Percentiles rank a stretch among this genome's conserved stretches.
Evolutionary conservation across 768 basidiomycete genomes (phyloP).

Genomic region (Boletellus emodensis): DNA sequence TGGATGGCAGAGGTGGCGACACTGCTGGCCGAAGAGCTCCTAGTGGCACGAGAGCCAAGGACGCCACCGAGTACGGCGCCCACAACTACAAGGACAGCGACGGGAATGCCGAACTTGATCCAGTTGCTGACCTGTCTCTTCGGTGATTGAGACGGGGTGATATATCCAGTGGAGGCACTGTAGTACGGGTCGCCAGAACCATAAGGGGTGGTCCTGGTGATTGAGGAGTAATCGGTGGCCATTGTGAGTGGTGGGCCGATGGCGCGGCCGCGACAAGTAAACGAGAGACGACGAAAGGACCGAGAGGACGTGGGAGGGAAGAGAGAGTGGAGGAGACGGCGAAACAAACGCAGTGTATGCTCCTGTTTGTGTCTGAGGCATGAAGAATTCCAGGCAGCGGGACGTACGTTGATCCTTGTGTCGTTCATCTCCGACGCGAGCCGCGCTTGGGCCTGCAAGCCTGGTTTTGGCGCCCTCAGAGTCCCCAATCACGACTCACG

Average conservation of each 20-base stretch:
- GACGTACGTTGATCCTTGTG: too few relatives aligned
- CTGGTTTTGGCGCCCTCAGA: too few relatives aligned
- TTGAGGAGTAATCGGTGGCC: constrained; percentile 38
- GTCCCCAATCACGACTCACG: too few relatives aligned
- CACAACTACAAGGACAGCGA: constrained; percentile 57
- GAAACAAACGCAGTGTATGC: not conserved
- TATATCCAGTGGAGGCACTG: constrained; percentile 65
- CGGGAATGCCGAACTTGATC: constrained; percentile 72
- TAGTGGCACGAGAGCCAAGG: constrained; percentile 58
- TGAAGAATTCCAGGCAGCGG: too few relatives aligned
- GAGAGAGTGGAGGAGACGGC: not conserved
- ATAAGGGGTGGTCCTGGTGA: constrained; percentile 40
- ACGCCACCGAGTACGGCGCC: constrained; percentile 78
- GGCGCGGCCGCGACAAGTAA: constrained; percentile 12
- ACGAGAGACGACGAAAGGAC: constrained; percentile 20
- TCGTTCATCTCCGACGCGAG: too few relatives aligned
- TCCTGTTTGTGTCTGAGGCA: not conserved
- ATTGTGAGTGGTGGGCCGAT: constrained; percentile 28
- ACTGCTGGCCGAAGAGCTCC: constrained; percentile 31
- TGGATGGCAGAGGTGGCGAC: constrained; percentile 52
- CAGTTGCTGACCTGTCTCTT: constrained; percentile 63
- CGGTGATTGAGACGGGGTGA: constrained; percentile 43
- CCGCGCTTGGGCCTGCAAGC: too few relatives aligned
- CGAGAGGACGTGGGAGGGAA: constrained; percentile 5
- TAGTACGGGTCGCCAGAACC: constrained; percentile 68